Evolutionary conservation across 192 early-diverging fungal species (phyloP).

Genomic region (Coemansia sp.): DNA sequence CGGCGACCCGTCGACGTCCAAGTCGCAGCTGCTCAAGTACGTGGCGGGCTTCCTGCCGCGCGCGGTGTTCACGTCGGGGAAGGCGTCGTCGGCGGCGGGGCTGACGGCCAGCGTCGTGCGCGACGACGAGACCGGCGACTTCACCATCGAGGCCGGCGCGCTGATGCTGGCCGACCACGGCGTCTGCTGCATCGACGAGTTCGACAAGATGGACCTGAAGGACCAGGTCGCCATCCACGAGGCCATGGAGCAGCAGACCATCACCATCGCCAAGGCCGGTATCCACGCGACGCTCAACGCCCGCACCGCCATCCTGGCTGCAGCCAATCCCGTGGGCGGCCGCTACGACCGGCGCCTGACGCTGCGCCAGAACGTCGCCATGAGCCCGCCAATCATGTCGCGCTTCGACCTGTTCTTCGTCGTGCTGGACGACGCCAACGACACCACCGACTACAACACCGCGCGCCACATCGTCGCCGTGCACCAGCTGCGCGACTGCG

Average conservation of each 20-base stretch:
- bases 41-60: constrained; percentile 87
- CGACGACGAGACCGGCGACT: constrained; percentile 97
- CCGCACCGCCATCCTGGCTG: constrained; percentile 91
- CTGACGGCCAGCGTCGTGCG: constrained; percentile 86
- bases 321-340: constrained; percentile 93
- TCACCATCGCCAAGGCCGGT: constrained; percentile 89
- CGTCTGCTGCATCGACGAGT: constrained; percentile 98
- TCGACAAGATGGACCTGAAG: constrained; percentile 96
- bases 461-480: constrained; percentile 90
- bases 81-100: constrained; percentile 91
- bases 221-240: constrained; percentile 99
- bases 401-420: constrained; percentile 99
- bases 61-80: constrained; percentile 81
- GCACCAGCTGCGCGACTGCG: constrained; percentile 68
- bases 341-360: constrained; percentile 95
- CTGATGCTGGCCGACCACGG: constrained; percentile 98
- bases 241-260: constrained; percentile 99
- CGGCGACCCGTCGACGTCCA: constrained; percentile 93
- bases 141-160: constrained; percentile 96
- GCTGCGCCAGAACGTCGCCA: constrained; percentile 91
- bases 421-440: constrained; percentile 90
- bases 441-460: constrained; percentile 82
- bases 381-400: constrained; percentile 98
- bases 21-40: constrained; percentile 84
- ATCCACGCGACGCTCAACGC: constrained; percentile 95